A percentile compares a stretch with the other conserved stretches of the same genome.
Evolutionary conservation across 2,329 filamentous ascomycete species (phyloP).

Genomic region (Aureobasidium namibiae): DNA sequence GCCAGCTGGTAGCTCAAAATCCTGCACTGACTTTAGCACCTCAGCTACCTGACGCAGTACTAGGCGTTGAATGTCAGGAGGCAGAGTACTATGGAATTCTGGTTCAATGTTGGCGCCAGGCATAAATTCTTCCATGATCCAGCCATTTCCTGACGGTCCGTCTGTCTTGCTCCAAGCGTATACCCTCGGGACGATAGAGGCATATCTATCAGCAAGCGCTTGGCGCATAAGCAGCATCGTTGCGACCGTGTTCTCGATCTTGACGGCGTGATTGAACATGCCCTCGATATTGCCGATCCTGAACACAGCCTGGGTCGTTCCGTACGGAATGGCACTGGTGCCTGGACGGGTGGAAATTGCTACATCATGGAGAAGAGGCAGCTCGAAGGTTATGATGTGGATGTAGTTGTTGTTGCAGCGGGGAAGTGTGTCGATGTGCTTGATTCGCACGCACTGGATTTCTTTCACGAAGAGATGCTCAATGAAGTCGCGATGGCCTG

Average conservation of each 20-base stretch:
- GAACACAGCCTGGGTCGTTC: not conserved
- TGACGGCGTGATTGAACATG: not conserved
- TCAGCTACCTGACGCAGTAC: not conserved
- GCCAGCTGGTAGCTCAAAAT: not conserved
- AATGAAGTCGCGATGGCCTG: too few relatives aligned
- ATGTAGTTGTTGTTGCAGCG: not conserved
- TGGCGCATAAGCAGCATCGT: not conserved
- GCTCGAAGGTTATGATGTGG: not conserved
- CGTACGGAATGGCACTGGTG: not conserved
- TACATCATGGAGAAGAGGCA: not conserved
- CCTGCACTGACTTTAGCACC: not conserved
- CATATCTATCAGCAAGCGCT: not conserved
- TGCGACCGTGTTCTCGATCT: not conserved
- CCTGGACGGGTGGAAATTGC: not conserved
- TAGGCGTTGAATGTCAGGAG: not conserved
- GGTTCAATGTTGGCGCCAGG: not conserved
- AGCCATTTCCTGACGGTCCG: not conserved
- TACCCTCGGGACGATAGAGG: not conserved
- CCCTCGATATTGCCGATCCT: not conserved
- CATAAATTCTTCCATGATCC: not conserved
- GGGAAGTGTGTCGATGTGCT: not conserved
- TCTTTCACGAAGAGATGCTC: too few relatives aligned
- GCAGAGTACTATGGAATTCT: not conserved
- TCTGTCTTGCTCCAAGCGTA: not conserved
- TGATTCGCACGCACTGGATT: too few relatives aligned